Conservation (phyloP, 176 grass and related monocot species). For the Zea luxurians region DNA sequence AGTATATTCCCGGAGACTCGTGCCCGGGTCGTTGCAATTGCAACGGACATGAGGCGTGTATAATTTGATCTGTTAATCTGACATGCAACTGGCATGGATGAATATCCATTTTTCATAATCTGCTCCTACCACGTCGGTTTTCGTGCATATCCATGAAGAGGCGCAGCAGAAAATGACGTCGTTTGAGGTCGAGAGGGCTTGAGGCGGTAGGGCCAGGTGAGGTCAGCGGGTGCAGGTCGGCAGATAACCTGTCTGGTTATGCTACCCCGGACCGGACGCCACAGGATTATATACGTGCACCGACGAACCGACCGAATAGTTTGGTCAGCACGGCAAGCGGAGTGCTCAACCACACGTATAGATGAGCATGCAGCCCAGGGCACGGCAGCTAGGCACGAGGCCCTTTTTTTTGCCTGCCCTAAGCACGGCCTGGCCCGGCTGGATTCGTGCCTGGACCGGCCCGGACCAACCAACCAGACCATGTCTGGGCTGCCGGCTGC, state of each 20-base stretch:
- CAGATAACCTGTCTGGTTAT: conserved; percentile 25
- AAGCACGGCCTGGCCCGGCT: too few relatives aligned
- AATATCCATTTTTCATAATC: not conserved
- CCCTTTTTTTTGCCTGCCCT: too few relatives aligned
- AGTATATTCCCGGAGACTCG: conserved; percentile 1
- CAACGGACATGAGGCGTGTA: not conserved
- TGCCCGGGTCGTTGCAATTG: not conserved
- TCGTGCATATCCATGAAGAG: conserved; percentile 16
- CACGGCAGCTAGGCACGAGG: too few relatives aligned
- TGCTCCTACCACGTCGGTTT: not conserved
- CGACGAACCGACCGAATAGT: not conserved
- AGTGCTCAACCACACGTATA: not conserved
- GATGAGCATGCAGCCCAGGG: too few relatives aligned
- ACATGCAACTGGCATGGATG: not conserved
- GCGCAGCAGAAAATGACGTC: not conserved
- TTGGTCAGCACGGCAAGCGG: not conserved
- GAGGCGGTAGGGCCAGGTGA: not conserved
- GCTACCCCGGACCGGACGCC: not conserved
- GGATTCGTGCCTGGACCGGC: too few relatives aligned
- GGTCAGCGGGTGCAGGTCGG: conserved; percentile 16
- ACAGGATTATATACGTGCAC: not conserved
- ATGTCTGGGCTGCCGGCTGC: too few relatives aligned
- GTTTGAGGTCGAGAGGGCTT: too few relatives aligned
- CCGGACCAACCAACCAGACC: too few relatives aligned
- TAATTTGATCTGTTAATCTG: conserved; percentile 8